Conservation (phyloP, 805 yeast species). For the Saturnispora zaruensis region DNA sequence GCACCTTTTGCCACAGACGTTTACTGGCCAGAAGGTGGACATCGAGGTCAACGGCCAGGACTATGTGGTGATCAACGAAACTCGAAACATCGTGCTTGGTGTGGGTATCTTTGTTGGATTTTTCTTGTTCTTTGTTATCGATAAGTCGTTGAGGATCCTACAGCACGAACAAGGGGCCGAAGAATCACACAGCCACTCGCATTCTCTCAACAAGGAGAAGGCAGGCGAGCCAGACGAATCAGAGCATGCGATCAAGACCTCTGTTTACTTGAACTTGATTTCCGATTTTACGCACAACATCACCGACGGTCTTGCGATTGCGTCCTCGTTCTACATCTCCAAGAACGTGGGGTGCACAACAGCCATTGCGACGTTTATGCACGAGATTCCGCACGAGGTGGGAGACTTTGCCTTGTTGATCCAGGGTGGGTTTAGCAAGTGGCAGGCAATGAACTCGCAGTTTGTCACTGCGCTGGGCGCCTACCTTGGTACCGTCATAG, state of each 20-base stretch:
- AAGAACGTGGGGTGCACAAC: slow-evolving; percentile 58
- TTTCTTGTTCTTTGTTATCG: slow-evolving; percentile 50
- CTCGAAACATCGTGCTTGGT: slow-evolving; percentile 42
- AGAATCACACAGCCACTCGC: slow-evolving; percentile 35
- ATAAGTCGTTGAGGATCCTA: slow-evolving; percentile 48
- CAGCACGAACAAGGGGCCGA: slow-evolving; percentile 29
- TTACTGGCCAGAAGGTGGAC: slow-evolving; percentile 41
- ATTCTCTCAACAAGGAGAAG: slow-evolving; percentile 28
- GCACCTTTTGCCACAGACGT: slow-evolving; percentile 64
- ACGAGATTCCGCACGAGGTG: slow-evolving; percentile 75
- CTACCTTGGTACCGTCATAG: slow-evolving; percentile 54
- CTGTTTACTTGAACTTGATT: slow-evolving; percentile 58
- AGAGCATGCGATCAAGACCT: slow-evolving; percentile 30
- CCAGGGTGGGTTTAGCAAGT: slow-evolving; percentile 58
- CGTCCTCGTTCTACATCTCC: slow-evolving; percentile 59
- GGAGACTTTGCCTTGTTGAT: slow-evolving; percentile 71
- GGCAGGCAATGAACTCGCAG: slow-evolving; percentile 61
- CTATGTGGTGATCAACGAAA: slow-evolving; percentile 40
- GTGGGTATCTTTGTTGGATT: slow-evolving; percentile 54
- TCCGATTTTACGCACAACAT: slow-evolving; percentile 69
- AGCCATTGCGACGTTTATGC: slow-evolving; percentile 61
- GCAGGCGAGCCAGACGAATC: slow-evolving; percentile 19
- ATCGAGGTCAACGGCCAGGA: slow-evolving; percentile 19
- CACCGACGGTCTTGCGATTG: slow-evolving; percentile 69
- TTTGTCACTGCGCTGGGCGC: slow-evolving; percentile 60